phyloP scores from a whole-genome alignment of 2,329 filamentous ascomycete species.

The Escovopsis sp. region DNA sequence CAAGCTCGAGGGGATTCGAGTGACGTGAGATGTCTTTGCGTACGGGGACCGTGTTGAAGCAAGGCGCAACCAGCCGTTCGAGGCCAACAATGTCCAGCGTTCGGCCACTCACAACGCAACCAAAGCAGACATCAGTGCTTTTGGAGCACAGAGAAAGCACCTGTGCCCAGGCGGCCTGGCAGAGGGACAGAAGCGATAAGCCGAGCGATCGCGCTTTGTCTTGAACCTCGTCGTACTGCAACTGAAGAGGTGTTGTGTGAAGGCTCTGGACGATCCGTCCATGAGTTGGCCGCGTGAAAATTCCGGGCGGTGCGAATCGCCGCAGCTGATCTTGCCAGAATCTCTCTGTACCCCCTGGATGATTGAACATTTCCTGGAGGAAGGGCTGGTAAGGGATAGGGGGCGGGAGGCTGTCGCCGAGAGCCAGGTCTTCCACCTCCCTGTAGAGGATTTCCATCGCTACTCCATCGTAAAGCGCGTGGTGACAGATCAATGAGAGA shows the following conservation, averaged over 20 bases:
- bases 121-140: constrained; percentile 62
- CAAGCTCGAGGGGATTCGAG: constrained; percentile 39
- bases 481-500: constrained; percentile 47
- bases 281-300: constrained; percentile 12
- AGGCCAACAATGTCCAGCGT: constrained; percentile 50
- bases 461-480: constrained; percentile 76
- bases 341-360: constrained; percentile 32
- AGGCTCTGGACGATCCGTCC: constrained; percentile 15
- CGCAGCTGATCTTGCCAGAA: constrained; percentile 53
- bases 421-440: constrained; percentile 51
- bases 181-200: constrained; percentile 48
- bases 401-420: constrained; percentile 28
- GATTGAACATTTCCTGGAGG: constrained; percentile 39
- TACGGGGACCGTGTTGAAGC: constrained; percentile 78
- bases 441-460: constrained; percentile 55
- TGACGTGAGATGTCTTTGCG: constrained; percentile 37
- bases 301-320: constrained; percentile 25
- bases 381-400: constrained; percentile 48
- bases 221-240: constrained; percentile 32
- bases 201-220: constrained; percentile 35
- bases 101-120: constrained; percentile 71
- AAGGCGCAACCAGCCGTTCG: constrained; percentile 67
- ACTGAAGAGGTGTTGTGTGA: constrained; percentile 15
- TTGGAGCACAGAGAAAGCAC: constrained; percentile 42
- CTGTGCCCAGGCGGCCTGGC: constrained; percentile 60